Percentiles rank a stretch among this genome's conserved stretches.
These are phyloP conservation scores for Boletus mariae DNA, from an alignment of 1,284 basidiomycete genomes.

Conservation along the genomic window DNA sequence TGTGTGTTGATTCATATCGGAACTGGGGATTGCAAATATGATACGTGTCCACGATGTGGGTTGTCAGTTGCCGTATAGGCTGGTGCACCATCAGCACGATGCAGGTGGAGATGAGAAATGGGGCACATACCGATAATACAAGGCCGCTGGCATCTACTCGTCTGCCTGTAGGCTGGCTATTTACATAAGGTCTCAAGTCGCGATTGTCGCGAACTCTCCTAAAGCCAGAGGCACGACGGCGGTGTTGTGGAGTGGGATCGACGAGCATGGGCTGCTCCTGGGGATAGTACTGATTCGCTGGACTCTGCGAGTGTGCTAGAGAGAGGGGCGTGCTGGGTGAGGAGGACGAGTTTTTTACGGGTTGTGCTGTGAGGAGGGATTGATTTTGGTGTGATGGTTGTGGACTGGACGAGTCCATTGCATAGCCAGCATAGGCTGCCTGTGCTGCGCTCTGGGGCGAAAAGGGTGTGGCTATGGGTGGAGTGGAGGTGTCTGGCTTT, in stretches of 20 bases:
- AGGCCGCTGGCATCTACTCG: constrained; percentile 64
- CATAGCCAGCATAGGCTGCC: constrained; percentile 37
- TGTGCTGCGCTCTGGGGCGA: constrained; percentile 44
- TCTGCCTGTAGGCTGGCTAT: constrained; percentile 53
- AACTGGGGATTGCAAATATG: constrained; percentile 90
- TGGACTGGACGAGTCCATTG: constrained; percentile 62
- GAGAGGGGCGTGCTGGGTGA: constrained; percentile 69
- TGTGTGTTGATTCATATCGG: constrained; percentile 88
- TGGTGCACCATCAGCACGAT: constrained; percentile 31
- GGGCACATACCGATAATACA: constrained; percentile 56
- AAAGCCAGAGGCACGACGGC: constrained; percentile 67
- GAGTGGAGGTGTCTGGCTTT: constrained; percentile 52
- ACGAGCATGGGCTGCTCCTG: constrained; percentile 68
- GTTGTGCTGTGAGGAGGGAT: constrained; percentile 26
- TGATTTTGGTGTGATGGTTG: constrained; percentile 49
- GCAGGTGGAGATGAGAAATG: constrained; percentile 10
- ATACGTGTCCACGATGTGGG: constrained; percentile 84
- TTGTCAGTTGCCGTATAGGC: constrained; percentile 87
- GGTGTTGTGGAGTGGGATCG: constrained; percentile 57
- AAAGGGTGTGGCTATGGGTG: constrained; percentile 52
- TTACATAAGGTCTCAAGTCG: constrained; percentile 69
- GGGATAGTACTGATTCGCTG: constrained; percentile 51
- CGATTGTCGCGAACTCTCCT: constrained; percentile 64
- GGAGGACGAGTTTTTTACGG: constrained; percentile 35
- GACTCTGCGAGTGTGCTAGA: constrained; percentile 50